These are phyloP conservation scores for Exophiala bonariae DNA, from an alignment of 2,329 filamentous ascomycete genomes.

Conservation along the genomic window DNA sequence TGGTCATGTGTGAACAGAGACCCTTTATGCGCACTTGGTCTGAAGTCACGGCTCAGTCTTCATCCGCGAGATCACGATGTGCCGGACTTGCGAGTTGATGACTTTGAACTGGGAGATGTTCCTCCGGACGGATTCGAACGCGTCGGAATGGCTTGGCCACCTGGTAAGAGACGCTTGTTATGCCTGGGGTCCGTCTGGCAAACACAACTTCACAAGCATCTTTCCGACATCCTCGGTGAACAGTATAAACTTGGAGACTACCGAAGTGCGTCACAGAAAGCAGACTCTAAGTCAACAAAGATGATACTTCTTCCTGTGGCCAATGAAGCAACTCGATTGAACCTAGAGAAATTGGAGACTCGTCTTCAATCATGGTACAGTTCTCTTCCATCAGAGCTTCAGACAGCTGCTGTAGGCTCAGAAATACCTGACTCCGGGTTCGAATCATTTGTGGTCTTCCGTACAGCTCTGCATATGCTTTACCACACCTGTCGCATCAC, in stretches of 20 bases:
- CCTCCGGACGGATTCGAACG: neutral
- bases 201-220: neutral
- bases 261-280: neutral
- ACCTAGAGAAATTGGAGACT: neutral
- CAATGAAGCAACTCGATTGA: neutral
- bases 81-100: neutral
- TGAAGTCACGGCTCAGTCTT: neutral
- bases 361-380: neutral
- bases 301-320: neutral
- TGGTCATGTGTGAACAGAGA: constrained; percentile 97
- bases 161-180: neutral
- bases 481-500: neutral
- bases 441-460: neutral
- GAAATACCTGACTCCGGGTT: constrained; percentile 1
- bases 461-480: neutral
- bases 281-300: neutral
- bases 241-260: constrained; percentile 1
- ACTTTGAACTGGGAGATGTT: constrained; percentile 1
- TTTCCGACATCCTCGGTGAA: neutral
- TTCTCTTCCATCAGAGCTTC: neutral
- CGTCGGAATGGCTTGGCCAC: neutral
- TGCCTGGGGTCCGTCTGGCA: neutral
- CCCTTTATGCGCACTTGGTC: constrained; percentile 14
- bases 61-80: neutral
- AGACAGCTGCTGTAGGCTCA: neutral